Evolutionary conservation across 805 yeast species (phyloP).

Genomic region (Nakazawaea populi): DNA sequence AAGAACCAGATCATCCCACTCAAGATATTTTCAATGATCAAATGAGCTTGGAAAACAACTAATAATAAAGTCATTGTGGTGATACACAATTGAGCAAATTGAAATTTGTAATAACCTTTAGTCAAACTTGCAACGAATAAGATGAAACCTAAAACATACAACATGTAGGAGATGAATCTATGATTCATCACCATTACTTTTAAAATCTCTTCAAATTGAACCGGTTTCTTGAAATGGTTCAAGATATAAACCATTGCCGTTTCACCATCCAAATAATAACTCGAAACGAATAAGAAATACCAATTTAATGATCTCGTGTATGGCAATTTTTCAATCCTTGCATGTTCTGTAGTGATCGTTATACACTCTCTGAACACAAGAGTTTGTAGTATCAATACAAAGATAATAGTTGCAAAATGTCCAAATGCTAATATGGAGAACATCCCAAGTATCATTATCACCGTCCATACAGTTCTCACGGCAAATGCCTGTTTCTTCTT

Average conservation of each 20-base stretch:
- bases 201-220: slow-evolving; percentile 1
- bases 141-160: slow-evolving; percentile 83
- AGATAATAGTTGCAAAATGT: slow-evolving; percentile 69
- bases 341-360: slow-evolving; percentile 68
- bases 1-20: slow-evolving; percentile 94
- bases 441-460: slow-evolving; percentile 81
- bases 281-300: slow-evolving; percentile 85
- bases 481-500: slow-evolving; percentile 78
- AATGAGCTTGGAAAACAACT: slow-evolving; percentile 91
- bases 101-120: slow-evolving; percentile 85
- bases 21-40: slow-evolving; percentile 82
- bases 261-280: slow-evolving; percentile 86
- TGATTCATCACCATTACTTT: slow-evolving; percentile 47
- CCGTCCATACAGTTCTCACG: slow-evolving; percentile 87
- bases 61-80: slow-evolving; percentile 90
- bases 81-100: slow-evolving; percentile 87
- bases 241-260: slow-evolving; percentile 65
- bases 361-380: slow-evolving; percentile 90
- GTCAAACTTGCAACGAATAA: slow-evolving; percentile 85
- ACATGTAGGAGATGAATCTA: slow-evolving; percentile 73
- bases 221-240: slow-evolving; percentile 8
- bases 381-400: slow-evolving; percentile 70
- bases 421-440: slow-evolving; percentile 73
- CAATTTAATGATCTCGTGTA: slow-evolving; percentile 81
- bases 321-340: slow-evolving; percentile 79